Conservation (phyloP, 2,329 filamentous ascomycete species). For the Fusarium sp. region DNA sequence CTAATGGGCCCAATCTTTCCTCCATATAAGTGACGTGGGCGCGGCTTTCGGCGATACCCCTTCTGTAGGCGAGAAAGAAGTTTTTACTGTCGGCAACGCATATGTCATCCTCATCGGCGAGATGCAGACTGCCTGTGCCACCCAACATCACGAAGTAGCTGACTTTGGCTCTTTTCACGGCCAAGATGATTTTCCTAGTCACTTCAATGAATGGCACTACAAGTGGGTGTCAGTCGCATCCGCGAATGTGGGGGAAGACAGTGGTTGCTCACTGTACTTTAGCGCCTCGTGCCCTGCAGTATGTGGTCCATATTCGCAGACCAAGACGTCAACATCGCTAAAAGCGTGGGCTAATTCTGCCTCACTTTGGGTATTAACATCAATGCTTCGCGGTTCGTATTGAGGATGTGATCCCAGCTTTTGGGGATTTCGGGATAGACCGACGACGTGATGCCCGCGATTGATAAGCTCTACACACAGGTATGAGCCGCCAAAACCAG, state of each 20-base stretch:
- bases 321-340: slow-evolving; percentile 1
- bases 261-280: slow-evolving; percentile 16
- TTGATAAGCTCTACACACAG: slow-evolving; percentile 12
- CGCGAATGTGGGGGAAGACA: too few species aligned
- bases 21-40: slow-evolving; percentile 22
- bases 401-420: neutral
- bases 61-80: slow-evolving; percentile 10
- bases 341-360: neutral
- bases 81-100: slow-evolving; percentile 11
- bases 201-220: slow-evolving; percentile 5
- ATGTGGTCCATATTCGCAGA: slow-evolving; percentile 14
- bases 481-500: slow-evolving; percentile 14
- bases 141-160: slow-evolving; percentile 23
- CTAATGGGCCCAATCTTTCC: slow-evolving; percentile 8
- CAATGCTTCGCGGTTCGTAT: too few species aligned
- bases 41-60: slow-evolving; percentile 12
- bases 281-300: slow-evolving; percentile 3
- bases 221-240: too few species aligned
- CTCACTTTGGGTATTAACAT: too few species aligned
- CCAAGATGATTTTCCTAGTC: slow-evolving; percentile 5
- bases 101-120: too few species aligned
- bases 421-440: slow-evolving; percentile 4
- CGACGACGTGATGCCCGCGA: slow-evolving; percentile 2
- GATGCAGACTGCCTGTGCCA: slow-evolving; percentile 1
- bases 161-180: neutral